Evolutionary conservation across 257 asterid species (phyloP).

Genomic region (Paraleonurus japonicus): DNA sequence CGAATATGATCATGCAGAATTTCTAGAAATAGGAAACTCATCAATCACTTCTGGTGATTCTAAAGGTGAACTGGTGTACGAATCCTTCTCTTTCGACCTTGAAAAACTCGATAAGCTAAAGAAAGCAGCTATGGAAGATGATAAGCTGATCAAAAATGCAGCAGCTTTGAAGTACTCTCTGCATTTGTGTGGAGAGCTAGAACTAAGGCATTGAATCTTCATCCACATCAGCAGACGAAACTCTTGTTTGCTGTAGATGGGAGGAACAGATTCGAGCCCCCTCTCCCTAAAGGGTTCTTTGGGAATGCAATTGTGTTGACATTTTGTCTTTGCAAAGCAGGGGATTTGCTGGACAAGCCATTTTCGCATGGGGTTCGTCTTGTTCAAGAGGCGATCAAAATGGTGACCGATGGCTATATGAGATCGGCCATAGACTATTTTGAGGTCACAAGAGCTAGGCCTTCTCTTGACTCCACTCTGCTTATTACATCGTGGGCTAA

Average conservation of each 20-base stretch:
- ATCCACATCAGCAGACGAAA: background rate
- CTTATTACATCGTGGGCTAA: conserved; percentile 51
- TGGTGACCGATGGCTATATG: conserved; percentile 41
- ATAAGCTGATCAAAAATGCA: conserved; percentile 34
- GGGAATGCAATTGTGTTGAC: background rate
- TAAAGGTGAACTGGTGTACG: background rate
- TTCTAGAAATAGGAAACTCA: background rate
- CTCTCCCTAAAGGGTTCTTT: background rate
- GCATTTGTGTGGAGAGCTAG: conserved; percentile 52
- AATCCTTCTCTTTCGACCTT: background rate
- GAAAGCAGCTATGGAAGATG: conserved; percentile 36
- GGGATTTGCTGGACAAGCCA: background rate
- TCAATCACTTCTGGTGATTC: background rate
- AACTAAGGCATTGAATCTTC: conserved; percentile 31
- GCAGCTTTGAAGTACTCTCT: conserved; percentile 53
- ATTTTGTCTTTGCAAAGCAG: background rate
- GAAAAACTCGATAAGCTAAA: conserved; percentile 21
- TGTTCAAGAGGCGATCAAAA: conserved; percentile 42
- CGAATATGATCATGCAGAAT: background rate
- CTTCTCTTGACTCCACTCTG: conserved; percentile 48
- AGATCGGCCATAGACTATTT: conserved; percentile 52
- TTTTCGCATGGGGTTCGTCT: background rate
- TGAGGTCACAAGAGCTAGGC: conserved; percentile 47
- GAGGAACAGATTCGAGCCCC: background rate
- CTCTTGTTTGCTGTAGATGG: conserved; percentile 6